Evolutionary conservation across 208 protist genomes (phyloP), one percentile per base, ranked within the genome.

Genomic region (Trypanosoma boissoni): DNA sequence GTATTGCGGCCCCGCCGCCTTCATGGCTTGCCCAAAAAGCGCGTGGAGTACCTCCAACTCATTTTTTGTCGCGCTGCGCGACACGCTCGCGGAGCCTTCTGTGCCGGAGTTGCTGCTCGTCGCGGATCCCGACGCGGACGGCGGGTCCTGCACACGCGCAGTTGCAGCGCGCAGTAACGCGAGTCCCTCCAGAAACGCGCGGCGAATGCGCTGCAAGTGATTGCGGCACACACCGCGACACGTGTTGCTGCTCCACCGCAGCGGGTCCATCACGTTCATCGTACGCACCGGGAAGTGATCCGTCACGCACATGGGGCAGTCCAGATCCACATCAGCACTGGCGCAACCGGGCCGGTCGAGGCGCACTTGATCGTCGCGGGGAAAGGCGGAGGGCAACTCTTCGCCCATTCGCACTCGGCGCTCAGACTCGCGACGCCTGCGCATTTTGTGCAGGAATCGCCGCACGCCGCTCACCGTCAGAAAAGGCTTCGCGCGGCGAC

Each of bases 191-290:
- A 66, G 45, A 51, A 94, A 89, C 37, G 87, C 83, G 7, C 76
- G 64, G 14, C 68, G 53, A 34, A 94, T 88, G 34, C 87, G 87
- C 60, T 91, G 84, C 16, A 90, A 64, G 60, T 91, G 87, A 64
- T 88, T 90, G 51, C 83, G 80, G 44, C 82, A 88, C 18, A 95
- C 86, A 3, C 88, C 88, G 21, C 91, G 78, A 37, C 82, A 81
- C 54, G 96, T 83, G 70, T 96, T 97, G 56, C 86, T 91, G 69
- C 76, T 83, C 78, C 78, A 89, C 41, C 92, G 83, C 58, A 97
- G 76, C 41, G 93, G 93, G 63, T 97, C 93, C 54, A 94, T 64
- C 50, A 97, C 83, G 64, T 97, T 97, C 78, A 96, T 88, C 45
- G 64, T 78, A 7, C 86, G 83, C 32, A 93, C 73, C 16, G 77